Evolutionary conservation across 1,284 basidiomycete species (phyloP), one percentile per base, ranked within the genome.

Genomic region (Sporisorium iseilematis-ciliati): DNA sequence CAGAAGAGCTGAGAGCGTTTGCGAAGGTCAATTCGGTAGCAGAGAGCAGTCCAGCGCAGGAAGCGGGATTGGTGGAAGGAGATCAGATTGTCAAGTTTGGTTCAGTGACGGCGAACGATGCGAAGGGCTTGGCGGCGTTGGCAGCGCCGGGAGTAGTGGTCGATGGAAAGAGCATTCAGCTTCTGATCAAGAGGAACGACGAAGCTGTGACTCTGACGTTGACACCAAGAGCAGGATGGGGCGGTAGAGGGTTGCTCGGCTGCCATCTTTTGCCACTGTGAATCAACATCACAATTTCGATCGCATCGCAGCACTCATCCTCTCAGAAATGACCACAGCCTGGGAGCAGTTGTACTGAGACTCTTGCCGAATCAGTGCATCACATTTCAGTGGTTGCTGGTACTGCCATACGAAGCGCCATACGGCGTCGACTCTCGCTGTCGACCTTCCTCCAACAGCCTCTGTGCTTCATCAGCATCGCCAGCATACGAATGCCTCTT

Each of bases 211-310:
- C 23, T 2, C 33, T 75, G 50, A 62, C 57, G 0, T 43, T 78
- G 35, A 61, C 57, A 1, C 76, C 73, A 1, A 64, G 59, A 29
- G 56, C 68, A 23, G 65, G 57, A 3, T 78, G 73, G 76, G 76
- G 76, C 11, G 76, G 76, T 49, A 68, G 76, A 61, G 76, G 76
- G 0, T n/a, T 78, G 58, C 65, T 78, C n/a, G 76, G 73, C 18
- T 71, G 67, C 11, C 67, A 71, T 46, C 58, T 75, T 20, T 41
- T 75, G 5, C 71, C 71, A 4, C 7, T 69, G n/a, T 69, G 61
- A 35, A 16, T 11, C 10, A 8, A 31, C 7, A 18, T 10, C 35
- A 38, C 11, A 12, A 33, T 33, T 11, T 8, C 21, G 26, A 14
- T 11, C 12, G 11, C 41, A 33, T 35, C n/a, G 7, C 20, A 23